These are phyloP conservation scores for Phialemonium atrogriseum DNA, from an alignment of 2,329 filamentous ascomycete species.

Conservation along the genomic window DNA sequence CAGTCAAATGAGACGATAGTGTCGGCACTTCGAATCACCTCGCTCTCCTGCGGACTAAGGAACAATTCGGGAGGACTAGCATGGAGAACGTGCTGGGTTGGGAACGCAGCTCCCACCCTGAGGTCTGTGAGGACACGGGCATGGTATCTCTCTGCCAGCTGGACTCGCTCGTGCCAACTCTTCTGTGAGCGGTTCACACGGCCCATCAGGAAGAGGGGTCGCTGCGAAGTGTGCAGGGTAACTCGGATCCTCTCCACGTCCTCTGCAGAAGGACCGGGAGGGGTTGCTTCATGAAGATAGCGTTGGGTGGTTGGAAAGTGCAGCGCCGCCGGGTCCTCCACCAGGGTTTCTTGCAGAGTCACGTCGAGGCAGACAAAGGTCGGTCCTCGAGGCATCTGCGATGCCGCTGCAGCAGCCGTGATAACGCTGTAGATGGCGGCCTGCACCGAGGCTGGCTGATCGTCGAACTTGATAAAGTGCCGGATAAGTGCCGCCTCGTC, in stretches of 20 bases:
- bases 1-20: slow-evolving; percentile 7
- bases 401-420: neutral
- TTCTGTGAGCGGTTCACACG: slow-evolving; percentile 4
- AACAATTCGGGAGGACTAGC: slow-evolving; percentile 3
- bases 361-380: slow-evolving; percentile 6
- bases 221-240: neutral
- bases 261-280: neutral
- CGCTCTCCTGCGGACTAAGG: neutral
- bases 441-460: slow-evolving; percentile 5
- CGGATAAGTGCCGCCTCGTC: slow-evolving; percentile 5
- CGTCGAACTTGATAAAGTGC: slow-evolving; percentile 6
- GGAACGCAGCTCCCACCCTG: slow-evolving; percentile 4
- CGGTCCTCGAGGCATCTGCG: slow-evolving; percentile 1
- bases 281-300: slow-evolving; percentile 1
- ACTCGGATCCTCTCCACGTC: neutral
- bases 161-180: slow-evolving; percentile 5
- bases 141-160: slow-evolving; percentile 3
- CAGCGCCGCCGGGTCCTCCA: neutral
- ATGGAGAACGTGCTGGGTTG: slow-evolving; percentile 3
- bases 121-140: slow-evolving; percentile 4
- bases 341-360: slow-evolving; percentile 2
- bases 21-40: slow-evolving; percentile 3
- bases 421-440: slow-evolving; percentile 4
- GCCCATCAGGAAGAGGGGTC: slow-evolving; percentile 4
- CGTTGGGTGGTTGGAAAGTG: slow-evolving; percentile 2